phyloP scores from a whole-genome alignment of 2,329 filamentous ascomycete species.

The Pyrenophora tritici-repentis region DNA sequence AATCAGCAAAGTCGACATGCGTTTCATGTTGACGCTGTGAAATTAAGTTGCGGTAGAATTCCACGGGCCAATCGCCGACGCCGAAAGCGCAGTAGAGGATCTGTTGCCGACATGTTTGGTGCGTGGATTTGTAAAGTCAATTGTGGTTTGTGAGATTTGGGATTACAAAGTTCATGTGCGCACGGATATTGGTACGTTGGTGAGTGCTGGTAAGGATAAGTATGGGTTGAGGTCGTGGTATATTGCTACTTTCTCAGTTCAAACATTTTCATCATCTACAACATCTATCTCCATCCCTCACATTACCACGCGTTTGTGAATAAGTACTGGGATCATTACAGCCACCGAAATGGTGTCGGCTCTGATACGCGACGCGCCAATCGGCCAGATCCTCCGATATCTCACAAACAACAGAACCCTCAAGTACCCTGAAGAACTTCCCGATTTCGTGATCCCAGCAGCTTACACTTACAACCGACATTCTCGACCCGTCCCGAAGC shows the following conservation, averaged over 20 bases:
- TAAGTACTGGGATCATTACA: too few relatives aligned
- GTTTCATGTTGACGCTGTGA: not conserved
- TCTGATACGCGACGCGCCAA: constrained; percentile 60
- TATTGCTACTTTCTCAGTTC: not conserved
- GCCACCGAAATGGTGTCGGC: not conserved
- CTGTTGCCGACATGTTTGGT: not conserved
- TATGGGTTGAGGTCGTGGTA: not conserved
- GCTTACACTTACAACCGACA: constrained; percentile 50
- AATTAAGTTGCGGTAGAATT: not conserved
- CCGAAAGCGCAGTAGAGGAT: too few relatives aligned
- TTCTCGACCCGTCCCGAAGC: constrained; percentile 12
- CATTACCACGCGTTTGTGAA: not conserved
- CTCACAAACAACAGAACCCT: constrained; percentile 59
- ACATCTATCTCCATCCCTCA: not conserved
- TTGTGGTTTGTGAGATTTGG: constrained; percentile 1
- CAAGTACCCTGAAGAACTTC: constrained; percentile 64
- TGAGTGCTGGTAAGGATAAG: not conserved
- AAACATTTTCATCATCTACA: not conserved
- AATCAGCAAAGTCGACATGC: not conserved
- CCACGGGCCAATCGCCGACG: not conserved
- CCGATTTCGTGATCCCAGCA: constrained; percentile 59
- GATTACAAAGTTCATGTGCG: not conserved
- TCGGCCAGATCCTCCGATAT: constrained; percentile 64
- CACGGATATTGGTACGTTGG: not conserved
- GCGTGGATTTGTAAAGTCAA: not conserved